Conservation (phyloP, 169 alveolate genomes). For the Plasmodium falciparum region DNA sequence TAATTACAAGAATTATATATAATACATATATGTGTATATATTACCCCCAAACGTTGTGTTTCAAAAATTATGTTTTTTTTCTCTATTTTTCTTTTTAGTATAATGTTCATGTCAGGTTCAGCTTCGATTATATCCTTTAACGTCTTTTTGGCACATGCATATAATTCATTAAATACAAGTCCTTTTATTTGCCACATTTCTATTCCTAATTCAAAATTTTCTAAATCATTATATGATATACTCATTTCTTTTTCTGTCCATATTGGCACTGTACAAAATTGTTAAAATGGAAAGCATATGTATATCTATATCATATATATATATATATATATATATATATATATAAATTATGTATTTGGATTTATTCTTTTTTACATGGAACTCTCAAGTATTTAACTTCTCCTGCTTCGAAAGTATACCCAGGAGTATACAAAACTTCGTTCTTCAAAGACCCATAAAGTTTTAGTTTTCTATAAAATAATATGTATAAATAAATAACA, state of each 20-base stretch:
- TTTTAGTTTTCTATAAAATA: slow-evolving; percentile 38
- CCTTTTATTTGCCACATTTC: slow-evolving; percentile 88
- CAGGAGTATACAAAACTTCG: slow-evolving; percentile 83
- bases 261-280: slow-evolving; percentile 75
- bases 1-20: no score
- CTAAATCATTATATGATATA: slow-evolving; percentile 87
- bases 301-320: not conserved
- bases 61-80: slow-evolving; percentile 56
- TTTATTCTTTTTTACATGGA: slow-evolving; percentile 76
- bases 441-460: slow-evolving; percentile 66
- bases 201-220: slow-evolving; percentile 83
- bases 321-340: slow-evolving; percentile 6
- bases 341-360: not conserved
- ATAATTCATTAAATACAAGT: slow-evolving; percentile 83
- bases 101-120: slow-evolving; percentile 84
- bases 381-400: slow-evolving; percentile 75
- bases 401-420: slow-evolving; percentile 83
- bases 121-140: slow-evolving; percentile 86
- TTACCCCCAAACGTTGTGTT: slow-evolving; percentile 69
- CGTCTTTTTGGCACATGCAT: slow-evolving; percentile 83
- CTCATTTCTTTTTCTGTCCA: slow-evolving; percentile 84
- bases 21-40: not conserved
- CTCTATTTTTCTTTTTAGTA: slow-evolving; percentile 81
- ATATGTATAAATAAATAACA: not conserved
- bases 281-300: not conserved